phyloP scores from a whole-genome alignment of 202 grass and related monocot species.

The Schoenoplectus triqueter region DNA sequence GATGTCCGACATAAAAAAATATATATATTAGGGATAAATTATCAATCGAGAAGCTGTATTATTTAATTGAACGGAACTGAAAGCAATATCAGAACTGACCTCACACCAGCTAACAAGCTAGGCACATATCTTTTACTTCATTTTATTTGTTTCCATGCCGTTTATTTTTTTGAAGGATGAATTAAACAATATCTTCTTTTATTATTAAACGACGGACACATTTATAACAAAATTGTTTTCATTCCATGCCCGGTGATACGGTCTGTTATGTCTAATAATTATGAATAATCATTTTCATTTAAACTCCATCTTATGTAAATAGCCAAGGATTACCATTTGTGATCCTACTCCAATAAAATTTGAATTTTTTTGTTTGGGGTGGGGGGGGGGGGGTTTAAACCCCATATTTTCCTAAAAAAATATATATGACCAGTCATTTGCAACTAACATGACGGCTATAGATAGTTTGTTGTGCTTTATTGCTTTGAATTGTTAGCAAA shows the following conservation, averaged over 20 bases:
- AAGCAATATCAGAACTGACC: slow-evolving; percentile 8
- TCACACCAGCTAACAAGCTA: neutral
- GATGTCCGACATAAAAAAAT: neutral
- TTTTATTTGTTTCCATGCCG: neutral
- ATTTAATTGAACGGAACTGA: slow-evolving; percentile 24
- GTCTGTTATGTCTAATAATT: neutral
- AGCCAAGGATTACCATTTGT: too few relatives aligned
- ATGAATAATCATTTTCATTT: neutral
- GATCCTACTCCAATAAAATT: too few relatives aligned
- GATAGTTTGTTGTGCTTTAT: neutral
- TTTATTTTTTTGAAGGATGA: neutral
- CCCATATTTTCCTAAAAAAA: too few relatives aligned
- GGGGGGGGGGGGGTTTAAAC: too few relatives aligned
- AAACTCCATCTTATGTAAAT: too few relatives aligned
- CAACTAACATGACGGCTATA: slow-evolving; percentile 24
- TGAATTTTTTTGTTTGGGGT: too few relatives aligned
- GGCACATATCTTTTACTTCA: neutral
- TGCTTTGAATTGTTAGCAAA: neutral
- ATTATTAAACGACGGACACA: neutral
- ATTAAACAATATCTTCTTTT: neutral
- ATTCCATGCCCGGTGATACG: neutral
- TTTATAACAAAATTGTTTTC: neutral
- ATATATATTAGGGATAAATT: neutral
- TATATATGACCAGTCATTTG: too few relatives aligned
- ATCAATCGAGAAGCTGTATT: neutral